These are phyloP conservation scores for Aphanomyces invadans DNA, from an alignment of 352 stramenopile species.

Conservation along the genomic window DNA sequence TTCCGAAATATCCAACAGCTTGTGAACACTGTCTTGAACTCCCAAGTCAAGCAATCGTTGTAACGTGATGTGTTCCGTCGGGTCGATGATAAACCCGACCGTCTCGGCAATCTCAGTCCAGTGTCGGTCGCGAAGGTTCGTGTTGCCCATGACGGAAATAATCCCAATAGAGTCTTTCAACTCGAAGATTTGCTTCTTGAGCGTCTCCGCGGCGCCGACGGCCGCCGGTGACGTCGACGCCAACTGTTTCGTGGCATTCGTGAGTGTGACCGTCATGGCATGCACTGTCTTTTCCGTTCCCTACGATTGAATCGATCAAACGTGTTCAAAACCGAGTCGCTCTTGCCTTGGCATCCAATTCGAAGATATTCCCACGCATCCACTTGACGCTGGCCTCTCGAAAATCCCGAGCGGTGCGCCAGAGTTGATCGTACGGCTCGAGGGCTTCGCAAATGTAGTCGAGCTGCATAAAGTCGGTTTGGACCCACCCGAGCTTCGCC, in stretches of 20 bases:
- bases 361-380: conserved; percentile 58
- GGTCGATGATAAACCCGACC: conserved; percentile 39
- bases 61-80: conserved; percentile 46
- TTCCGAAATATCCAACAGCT: conserved; percentile 54
- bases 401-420: conserved; percentile 62
- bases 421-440: conserved; percentile 68
- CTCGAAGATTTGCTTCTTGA: conserved; percentile 74
- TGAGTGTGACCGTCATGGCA: conserved; percentile 46
- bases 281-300: conserved; percentile 36
- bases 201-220: conserved; percentile 54
- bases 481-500: conserved; percentile 54
- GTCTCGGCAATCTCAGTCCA: conserved; percentile 47
- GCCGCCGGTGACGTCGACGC: conserved; percentile 46
- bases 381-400: conserved; percentile 58
- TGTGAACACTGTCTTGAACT: conserved; percentile 40
- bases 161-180: conserved; percentile 60
- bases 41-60: conserved; percentile 68
- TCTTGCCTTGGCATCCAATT: conserved; percentile 44
- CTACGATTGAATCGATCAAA: no score
- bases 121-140: conserved; percentile 55
- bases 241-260: conserved; percentile 49
- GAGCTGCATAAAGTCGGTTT: conserved; percentile 59
- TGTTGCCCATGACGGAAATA: conserved; percentile 58
- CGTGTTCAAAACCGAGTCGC: no score
- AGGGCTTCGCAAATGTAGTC: conserved; percentile 69